These are phyloP conservation scores for Trichoderma sp. DNA, from an alignment of 2,329 filamentous ascomycete genomes.

Conservation along the genomic window DNA sequence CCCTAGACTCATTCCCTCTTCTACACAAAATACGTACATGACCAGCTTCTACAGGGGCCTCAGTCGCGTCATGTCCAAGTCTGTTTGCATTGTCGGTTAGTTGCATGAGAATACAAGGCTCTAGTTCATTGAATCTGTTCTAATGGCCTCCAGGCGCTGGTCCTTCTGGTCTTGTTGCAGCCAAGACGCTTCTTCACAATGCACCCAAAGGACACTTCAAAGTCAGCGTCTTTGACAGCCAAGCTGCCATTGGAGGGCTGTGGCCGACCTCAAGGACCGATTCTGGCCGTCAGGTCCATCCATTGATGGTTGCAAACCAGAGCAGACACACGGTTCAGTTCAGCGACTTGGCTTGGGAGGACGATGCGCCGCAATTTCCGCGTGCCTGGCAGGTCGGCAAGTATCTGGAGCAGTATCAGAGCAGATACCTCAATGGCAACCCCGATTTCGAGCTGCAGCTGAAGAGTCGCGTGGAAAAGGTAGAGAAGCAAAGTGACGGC, in stretches of 20 bases:
- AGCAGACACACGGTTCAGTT: constrained; percentile 73
- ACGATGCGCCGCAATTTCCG: constrained; percentile 61
- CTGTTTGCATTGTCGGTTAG: constrained; percentile 42
- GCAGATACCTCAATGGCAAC: constrained; percentile 51
- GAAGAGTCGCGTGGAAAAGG: constrained; percentile 44
- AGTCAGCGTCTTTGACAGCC: constrained; percentile 68
- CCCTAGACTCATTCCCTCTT: background rate
- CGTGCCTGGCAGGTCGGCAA: constrained; percentile 72
- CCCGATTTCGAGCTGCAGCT: constrained; percentile 45
- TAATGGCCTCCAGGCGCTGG: constrained; percentile 54
- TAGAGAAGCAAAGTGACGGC: constrained; percentile 33
- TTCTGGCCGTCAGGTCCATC: constrained; percentile 53
- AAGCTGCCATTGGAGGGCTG: constrained; percentile 67
- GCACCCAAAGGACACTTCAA: constrained; percentile 53
- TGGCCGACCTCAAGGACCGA: constrained; percentile 61
- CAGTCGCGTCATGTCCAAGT: constrained; percentile 35
- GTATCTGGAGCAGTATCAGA: constrained; percentile 65
- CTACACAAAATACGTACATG: constrained; percentile 22
- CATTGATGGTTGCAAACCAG: constrained; percentile 69
- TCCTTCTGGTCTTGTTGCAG: constrained; percentile 64
- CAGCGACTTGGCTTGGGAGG: constrained; percentile 69
- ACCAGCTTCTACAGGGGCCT: constrained; percentile 20
- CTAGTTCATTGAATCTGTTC: background rate
- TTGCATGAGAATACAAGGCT: background rate
- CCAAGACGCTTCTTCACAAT: constrained; percentile 68